A percentile compares a stretch with the other conserved stretches of the same genome.
These are phyloP conservation scores for Cinnamomum micranthum DNA, from an alignment of 164 flowering plant genomes.

Conservation along the genomic window DNA sequence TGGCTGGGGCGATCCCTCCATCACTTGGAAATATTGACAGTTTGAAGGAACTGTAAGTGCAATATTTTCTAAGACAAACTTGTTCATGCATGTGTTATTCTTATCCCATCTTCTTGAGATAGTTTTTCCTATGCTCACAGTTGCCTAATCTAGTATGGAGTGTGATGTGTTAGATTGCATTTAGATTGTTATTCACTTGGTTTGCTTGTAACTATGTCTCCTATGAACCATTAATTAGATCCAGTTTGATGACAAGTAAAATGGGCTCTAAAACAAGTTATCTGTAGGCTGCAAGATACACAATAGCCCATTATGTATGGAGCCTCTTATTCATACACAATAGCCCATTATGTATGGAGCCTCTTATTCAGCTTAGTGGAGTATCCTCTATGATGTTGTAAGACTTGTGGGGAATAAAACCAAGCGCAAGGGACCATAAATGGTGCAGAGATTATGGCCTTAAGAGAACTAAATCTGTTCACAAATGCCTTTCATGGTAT, in stretches of 20 bases:
- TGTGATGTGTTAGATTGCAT: neutral
- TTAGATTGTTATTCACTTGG: neutral
- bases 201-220: neutral
- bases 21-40: constrained; percentile 10
- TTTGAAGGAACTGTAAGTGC: constrained; percentile 17
- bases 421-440: no score
- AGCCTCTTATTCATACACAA: no score
- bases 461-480: no score
- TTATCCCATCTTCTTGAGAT: neutral
- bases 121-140: neutral
- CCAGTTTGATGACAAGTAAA: neutral
- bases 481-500: no score
- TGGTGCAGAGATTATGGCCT: no score
- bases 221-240: no score
- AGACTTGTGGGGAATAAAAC: no score
- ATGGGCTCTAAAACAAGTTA: neutral
- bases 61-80: neutral
- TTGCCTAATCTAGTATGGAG: neutral
- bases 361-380: no score
- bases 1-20: constrained; percentile 16
- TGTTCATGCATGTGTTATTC: neutral
- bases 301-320: no score
- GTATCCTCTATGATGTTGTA: no score
- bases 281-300: no score
- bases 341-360: no score